Evolutionary conservation across 2,329 filamentous ascomycete genomes (phyloP).

Genomic region (Microdochium trichocladiopsis): DNA sequence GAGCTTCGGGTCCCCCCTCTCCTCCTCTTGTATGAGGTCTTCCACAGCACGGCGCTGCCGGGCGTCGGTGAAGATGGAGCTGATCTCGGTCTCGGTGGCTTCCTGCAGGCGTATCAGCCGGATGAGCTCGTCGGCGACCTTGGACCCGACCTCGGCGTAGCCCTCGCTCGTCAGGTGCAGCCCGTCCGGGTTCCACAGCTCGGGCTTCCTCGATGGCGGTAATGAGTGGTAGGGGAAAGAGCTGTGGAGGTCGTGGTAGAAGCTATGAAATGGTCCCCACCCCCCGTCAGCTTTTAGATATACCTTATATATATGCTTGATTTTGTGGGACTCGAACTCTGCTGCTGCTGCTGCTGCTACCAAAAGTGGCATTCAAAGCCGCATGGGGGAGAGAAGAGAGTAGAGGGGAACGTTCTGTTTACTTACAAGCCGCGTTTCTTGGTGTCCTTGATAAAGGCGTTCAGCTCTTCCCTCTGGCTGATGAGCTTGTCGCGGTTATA

Average conservation of each 20-base stretch:
- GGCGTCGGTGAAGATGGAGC: constrained; percentile 14
- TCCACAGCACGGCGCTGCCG: constrained; percentile 24
- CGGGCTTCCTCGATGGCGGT: constrained; percentile 31
- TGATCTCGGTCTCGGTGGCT: constrained; percentile 22
- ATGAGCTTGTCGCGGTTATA: constrained; percentile 18
- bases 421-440: constrained; percentile 42
- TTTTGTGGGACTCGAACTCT: too few relatives aligned
- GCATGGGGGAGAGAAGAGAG: background rate
- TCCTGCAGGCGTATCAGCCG: constrained; percentile 30
- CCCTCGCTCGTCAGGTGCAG: constrained; percentile 51
- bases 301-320: too few relatives aligned
- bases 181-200: constrained; percentile 51
- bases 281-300: too few relatives aligned
- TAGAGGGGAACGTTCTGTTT: too few relatives aligned
- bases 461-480: constrained; percentile 36
- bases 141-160: constrained; percentile 55
- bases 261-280: too few relatives aligned
- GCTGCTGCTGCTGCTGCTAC: too few relatives aligned
- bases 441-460: constrained; percentile 43
- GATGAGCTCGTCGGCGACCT: constrained; percentile 45
- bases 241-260: constrained; percentile 47
- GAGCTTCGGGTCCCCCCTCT: constrained; percentile 35
- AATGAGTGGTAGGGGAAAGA: constrained; percentile 48
- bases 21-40: constrained; percentile 39
- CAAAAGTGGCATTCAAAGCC: background rate